These are phyloP conservation scores for Ceratocystis eucalypticola DNA, from an alignment of 2,329 filamentous ascomycete genomes.

Conservation along the genomic window DNA sequence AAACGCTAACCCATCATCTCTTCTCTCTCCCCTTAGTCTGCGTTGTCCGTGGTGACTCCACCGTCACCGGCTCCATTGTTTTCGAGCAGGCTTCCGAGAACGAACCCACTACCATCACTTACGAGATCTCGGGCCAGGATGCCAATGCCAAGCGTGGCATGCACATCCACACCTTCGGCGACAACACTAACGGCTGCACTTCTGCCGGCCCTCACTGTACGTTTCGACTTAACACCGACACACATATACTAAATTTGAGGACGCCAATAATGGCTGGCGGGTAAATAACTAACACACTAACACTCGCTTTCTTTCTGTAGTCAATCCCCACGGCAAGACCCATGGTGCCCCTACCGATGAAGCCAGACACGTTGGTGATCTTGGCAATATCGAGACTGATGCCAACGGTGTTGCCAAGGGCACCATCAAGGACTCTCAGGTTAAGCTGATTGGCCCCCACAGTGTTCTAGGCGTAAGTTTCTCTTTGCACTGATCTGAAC, in stretches of 20 bases:
- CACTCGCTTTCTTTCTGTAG: conserved; percentile 33
- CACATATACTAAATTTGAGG: too few relatives aligned
- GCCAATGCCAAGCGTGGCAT: conserved; percentile 93
- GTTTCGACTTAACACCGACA: conserved; percentile 26
- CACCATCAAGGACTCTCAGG: conserved; percentile 59
- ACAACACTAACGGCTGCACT: conserved; percentile 99
- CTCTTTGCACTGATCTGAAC: not conserved
- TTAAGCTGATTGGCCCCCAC: conserved; percentile 94
- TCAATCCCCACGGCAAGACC: conserved; percentile 89
- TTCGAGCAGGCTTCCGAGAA: conserved; percentile 86
- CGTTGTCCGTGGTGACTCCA: conserved; percentile 95
- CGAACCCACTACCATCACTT: conserved; percentile 72
- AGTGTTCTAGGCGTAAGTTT: conserved; percentile 75
- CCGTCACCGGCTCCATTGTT: conserved; percentile 81
- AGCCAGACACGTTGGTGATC: conserved; percentile 86
- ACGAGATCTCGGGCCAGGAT: conserved; percentile 86
- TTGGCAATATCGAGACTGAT: conserved; percentile 96
- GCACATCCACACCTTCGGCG: conserved; percentile 97
- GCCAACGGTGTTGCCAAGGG: conserved; percentile 81
- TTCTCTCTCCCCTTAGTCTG: conserved; percentile 49
- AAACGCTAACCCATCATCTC: conserved; percentile 6
- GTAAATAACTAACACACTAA: not conserved
- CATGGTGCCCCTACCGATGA: conserved; percentile 79
- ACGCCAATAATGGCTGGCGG: not conserved
- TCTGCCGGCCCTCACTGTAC: conserved; percentile 94